These are phyloP conservation scores for Lichina pygmaea DNA, from an alignment of 495 filamentous ascomycete species.

Conservation along the genomic window DNA sequence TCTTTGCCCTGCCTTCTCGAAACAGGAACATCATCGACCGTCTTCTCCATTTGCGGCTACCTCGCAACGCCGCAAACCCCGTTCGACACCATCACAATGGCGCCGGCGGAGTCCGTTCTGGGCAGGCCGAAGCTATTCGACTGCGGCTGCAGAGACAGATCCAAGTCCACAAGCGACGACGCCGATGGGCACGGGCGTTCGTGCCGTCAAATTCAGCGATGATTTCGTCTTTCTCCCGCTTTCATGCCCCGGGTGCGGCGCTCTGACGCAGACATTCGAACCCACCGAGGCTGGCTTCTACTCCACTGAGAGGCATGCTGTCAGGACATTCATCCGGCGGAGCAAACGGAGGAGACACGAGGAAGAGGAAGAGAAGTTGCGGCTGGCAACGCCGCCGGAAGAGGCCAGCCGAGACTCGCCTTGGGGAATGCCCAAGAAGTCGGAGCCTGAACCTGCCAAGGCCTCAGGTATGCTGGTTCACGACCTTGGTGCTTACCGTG, in stretches of 20 bases:
- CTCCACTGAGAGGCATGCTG: conserved; percentile 22
- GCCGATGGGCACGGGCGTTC: background rate
- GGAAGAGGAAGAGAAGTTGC: conserved; percentile 1
- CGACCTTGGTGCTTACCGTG: background rate
- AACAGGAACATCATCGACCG: no score
- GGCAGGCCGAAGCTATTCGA: no score
- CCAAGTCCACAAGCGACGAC: no score
- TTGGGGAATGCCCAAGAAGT: background rate
- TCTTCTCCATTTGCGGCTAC: no score
- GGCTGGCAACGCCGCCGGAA: background rate
- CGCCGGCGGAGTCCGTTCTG: no score
- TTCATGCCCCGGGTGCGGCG: conserved; percentile 73
- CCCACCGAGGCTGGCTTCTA: conserved; percentile 59
- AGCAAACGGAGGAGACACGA: background rate
- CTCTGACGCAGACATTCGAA: conserved; percentile 43
- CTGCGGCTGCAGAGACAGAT: no score
- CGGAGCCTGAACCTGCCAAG: background rate
- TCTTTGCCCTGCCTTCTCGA: no score
- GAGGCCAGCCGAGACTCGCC: background rate
- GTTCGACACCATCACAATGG: no score
- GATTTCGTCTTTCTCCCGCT: conserved; percentile 17
- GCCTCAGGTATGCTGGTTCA: background rate
- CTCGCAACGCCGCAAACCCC: no score
- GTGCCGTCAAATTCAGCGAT: background rate
- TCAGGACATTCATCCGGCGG: background rate